Base-by-base conservation (phyloP, 2,329 filamentous ascomycete species). In the Aspergillus sojae region DNA sequence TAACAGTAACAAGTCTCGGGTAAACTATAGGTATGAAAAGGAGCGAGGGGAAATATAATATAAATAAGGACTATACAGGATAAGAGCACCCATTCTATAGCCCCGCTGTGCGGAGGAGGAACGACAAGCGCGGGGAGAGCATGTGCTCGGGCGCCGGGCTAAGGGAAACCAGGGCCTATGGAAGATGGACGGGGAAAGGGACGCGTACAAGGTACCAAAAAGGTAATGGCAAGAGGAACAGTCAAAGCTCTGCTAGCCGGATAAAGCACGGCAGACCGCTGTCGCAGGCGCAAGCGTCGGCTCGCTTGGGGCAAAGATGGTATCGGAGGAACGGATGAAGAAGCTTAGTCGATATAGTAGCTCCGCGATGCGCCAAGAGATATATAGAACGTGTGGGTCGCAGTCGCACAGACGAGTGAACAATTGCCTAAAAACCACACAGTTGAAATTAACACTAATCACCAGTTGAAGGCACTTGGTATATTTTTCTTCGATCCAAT, bases 321-420 rank as follows among this genome's bases (percentile, higher is more conserved):
- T 64, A 65, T 72, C 75, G 75, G 75, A 66, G 73, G 68, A 77
- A 76, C 74, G 75, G 75, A 77, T 72, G 61, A 55, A 36, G 68
- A 62, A 67, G 65, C 61, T 68, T 67, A 64, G 58, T 61, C 65
- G 61, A 50, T 58, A 58, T 46, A 48, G 21, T 28, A 61, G 58
- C 48, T 60, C 23, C 16, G 48, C 28, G 34, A 52, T 41, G 16
- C 62, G 63, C 64, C 62, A 66, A 66, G 66, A 63, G 58, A 66
- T 62, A 58, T 54, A 57, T 55, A 58, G 39, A 45, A 39, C 21
- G 23, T 36, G 61, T 60, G 58, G 61, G 57, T 48, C 53, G 61
- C 34, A 52, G 52, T 55, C 52, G 52, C 52, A 55, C 52, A 55
- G 52, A 54, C 52, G 52, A 36, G 32, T 32, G 30, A 43, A 19